These are phyloP conservation scores for Neonectria faginata DNA, from an alignment of 2,329 filamentous ascomycete genomes.

Conservation along the genomic window DNA sequence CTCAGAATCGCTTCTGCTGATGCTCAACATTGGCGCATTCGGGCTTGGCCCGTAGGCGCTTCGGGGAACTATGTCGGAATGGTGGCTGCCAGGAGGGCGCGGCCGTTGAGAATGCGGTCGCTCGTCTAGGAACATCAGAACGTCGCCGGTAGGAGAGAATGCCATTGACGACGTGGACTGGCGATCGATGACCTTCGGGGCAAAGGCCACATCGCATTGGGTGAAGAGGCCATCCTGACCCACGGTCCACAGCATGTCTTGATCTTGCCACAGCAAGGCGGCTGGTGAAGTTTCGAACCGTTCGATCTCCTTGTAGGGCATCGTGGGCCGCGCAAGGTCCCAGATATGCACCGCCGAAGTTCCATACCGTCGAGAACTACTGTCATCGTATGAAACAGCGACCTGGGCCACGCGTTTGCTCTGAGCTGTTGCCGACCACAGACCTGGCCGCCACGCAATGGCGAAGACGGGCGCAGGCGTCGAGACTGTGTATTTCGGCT, in stretches of 20 bases:
- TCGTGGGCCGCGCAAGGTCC: slow-evolving; percentile 74
- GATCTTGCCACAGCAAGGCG: slow-evolving; percentile 71
- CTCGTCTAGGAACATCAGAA: slow-evolving; percentile 72
- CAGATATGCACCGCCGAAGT: slow-evolving; percentile 72
- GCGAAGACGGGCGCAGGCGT: slow-evolving; percentile 70
- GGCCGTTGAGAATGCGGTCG: slow-evolving; percentile 58
- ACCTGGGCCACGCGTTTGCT: slow-evolving; percentile 71
- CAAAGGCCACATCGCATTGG: slow-evolving; percentile 74
- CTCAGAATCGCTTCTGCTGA: slow-evolving; percentile 73
- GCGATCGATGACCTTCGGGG: slow-evolving; percentile 71
- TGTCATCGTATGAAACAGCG: slow-evolving; percentile 71
- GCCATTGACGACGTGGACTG: slow-evolving; percentile 70
- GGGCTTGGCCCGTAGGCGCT: slow-evolving; percentile 63
- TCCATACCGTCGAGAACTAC: slow-evolving; percentile 64
- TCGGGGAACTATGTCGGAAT: slow-evolving; percentile 51
- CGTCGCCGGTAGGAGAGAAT: slow-evolving; percentile 70
- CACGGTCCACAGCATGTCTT: slow-evolving; percentile 75
- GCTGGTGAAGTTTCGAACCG: slow-evolving; percentile 69
- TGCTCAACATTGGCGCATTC: slow-evolving; percentile 62
- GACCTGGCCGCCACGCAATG: slow-evolving; percentile 72
- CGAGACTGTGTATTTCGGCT: slow-evolving; percentile 71
- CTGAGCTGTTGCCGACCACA: slow-evolving; percentile 74
- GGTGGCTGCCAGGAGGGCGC: slow-evolving; percentile 53
- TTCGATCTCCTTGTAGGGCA: slow-evolving; percentile 75
- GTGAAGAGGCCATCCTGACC: slow-evolving; percentile 71